These are phyloP conservation scores for Hypericum androsaemum DNA, from an alignment of 345 rosid genomes.

Conservation along the genomic window DNA sequence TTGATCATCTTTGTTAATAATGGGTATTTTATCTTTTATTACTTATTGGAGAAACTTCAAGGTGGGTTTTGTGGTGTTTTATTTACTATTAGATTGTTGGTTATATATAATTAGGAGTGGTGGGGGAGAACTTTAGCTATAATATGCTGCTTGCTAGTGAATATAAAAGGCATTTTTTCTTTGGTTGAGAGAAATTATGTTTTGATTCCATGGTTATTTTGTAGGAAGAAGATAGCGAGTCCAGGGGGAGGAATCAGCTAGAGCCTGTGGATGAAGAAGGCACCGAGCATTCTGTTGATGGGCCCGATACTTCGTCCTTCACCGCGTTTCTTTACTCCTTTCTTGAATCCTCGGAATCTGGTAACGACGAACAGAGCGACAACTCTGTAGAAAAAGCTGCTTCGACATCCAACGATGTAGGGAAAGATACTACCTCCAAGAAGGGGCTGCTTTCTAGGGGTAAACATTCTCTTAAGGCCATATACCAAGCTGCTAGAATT, in stretches of 20 bases:
- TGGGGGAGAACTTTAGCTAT: too few species aligned
- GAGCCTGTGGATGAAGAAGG: conserved; percentile 40
- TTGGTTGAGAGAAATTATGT: too few species aligned
- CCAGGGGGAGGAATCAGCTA: conserved; percentile 31
- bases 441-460: conserved; percentile 64
- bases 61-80: too few species aligned
- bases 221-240: conserved; percentile 45
- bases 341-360: conserved; percentile 47
- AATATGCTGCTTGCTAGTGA: too few species aligned
- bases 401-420: conserved; percentile 24
- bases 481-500: conserved; percentile 48
- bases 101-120: too few species aligned
- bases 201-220: neutral
- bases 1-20: too few species aligned
- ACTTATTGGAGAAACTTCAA: too few species aligned
- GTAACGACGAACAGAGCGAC: conserved; percentile 35
- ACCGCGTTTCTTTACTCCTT: conserved; percentile 82
- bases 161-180: too few species aligned
- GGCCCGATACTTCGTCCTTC: conserved; percentile 93
- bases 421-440: conserved; percentile 48
- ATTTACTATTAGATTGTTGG: too few species aligned
- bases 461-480: conserved; percentile 52
- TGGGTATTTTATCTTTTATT: too few species aligned
- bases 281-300: conserved; percentile 35
- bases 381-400: conserved; percentile 30